Base-by-base conservation (phyloP, 148 eudicot genomes). In the Spergularia bocconei region DNA sequence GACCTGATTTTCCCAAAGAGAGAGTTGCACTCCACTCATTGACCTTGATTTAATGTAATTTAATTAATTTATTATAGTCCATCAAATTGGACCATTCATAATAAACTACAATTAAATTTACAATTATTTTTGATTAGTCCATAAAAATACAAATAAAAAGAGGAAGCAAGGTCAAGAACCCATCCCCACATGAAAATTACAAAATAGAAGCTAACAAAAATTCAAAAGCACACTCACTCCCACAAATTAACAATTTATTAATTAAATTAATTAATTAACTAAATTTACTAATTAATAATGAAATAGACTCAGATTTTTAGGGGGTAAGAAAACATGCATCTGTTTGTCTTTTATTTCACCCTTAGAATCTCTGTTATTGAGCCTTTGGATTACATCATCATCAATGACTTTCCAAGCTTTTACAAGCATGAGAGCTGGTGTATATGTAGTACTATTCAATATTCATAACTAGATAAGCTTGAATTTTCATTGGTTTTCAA, bases 311-410 rank as follows among this genome's bases (percentile, higher is more conserved):
- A 79, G 79, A 88, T 79, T 80, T 86, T 86, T 75, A 71, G 86
- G 58, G 47, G 38, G 13, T 47, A 59, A 59, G 85, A 72, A 56
- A 81, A 77, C 80, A 84, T 79, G 81, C 70, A 82, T 86, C 80
- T 85, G 77, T 73, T 88, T 88, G 91, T 88, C 92, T 75, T 70
- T 83, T 65, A 17, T 61, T 77, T 75, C 50, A 12, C 17, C 60
- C 70, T 69, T 74, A 79, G 91, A 90, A 86, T 90, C 86, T 81
- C 74, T 86, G 79, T 77, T 82, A 51, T 64, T 74, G 66, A 78
- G 29, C 61, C 79, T 73, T 80, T 78, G 79, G 80, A 84, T 78
- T 83, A 67, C 84, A 80, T 90, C 87, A 84, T 79, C 84, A 81
- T 82, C 58, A 77, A 76, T 73, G 84, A 12, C 39, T 70, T 68